Conservation (phyloP, 2,329 filamentous ascomycete genomes). For the Penicillium sp. region DNA sequence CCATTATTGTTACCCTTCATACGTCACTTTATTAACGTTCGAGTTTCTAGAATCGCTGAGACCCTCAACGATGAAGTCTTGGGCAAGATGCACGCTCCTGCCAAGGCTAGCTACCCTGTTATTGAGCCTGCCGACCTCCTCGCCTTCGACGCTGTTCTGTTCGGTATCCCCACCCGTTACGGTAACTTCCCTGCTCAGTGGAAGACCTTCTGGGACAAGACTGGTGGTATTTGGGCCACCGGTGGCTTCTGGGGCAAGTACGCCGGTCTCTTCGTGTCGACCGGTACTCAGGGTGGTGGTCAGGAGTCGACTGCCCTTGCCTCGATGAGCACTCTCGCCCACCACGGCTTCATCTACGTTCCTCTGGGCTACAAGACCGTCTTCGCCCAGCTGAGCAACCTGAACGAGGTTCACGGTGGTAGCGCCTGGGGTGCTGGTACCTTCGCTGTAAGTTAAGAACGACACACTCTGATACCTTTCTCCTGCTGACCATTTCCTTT, state of each 20-base stretch:
- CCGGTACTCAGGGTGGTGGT: constrained; percentile 79
- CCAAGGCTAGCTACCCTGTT: constrained; percentile 67
- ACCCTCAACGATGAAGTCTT: constrained; percentile 83
- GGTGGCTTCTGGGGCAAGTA: constrained; percentile 84
- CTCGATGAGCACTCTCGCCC: constrained; percentile 78
- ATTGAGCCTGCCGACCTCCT: constrained; percentile 62
- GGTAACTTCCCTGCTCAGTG: constrained; percentile 97
- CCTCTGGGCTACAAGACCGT: constrained; percentile 85
- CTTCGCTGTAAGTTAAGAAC: constrained; percentile 60
- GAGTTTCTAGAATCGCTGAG: constrained; percentile 64
- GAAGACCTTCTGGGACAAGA: constrained; percentile 83
- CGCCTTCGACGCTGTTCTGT: constrained; percentile 80
- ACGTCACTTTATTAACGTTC: constrained; percentile 6
- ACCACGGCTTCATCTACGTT: constrained; percentile 97
- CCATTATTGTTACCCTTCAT: background rate
- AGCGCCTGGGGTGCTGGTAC: constrained; percentile 92
- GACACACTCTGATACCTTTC: background rate
- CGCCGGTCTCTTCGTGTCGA: constrained; percentile 86
- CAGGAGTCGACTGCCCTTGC: constrained; percentile 85
- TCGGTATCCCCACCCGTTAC: constrained; percentile 93
- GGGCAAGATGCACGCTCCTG: constrained; percentile 82
- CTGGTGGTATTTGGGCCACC: constrained; percentile 75
- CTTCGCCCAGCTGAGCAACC: constrained; percentile 67
- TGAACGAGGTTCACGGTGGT: constrained; percentile 80
- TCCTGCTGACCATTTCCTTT: constrained; percentile 11